Conservation (phyloP, 1,139 yeast species). For the Pichia norvegensis region DNA sequence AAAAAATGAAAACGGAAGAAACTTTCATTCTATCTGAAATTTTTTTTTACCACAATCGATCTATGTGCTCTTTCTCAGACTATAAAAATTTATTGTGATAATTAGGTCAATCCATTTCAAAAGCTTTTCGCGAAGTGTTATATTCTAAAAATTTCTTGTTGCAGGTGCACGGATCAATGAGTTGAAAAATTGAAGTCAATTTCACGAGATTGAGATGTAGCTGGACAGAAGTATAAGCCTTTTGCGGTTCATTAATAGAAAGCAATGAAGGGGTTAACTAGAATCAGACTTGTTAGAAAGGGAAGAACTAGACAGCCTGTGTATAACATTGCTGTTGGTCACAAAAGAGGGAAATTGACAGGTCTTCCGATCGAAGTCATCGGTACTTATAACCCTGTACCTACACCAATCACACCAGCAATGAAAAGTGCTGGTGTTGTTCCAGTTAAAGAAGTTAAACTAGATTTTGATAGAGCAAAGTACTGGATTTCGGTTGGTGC, state of each 20-base stretch:
- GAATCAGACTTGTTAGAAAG: slow-evolving; percentile 85
- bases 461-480: slow-evolving; percentile 86
- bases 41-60: not conserved
- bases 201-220: too few species aligned
- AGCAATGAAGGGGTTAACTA: slow-evolving; percentile 40
- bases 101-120: too few species aligned
- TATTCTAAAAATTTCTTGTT: not conserved
- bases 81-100: too few species aligned
- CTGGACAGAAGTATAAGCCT: not conserved
- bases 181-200: not conserved
- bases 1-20: not conserved
- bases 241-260: not conserved
- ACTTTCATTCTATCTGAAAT: not conserved
- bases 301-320: slow-evolving; percentile 85
- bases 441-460: slow-evolving; percentile 69
- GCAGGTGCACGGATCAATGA: not conserved
- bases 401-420: slow-evolving; percentile 59
- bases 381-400: slow-evolving; percentile 87
- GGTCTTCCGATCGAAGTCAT: slow-evolving; percentile 87
- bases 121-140: too few species aligned
- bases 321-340: slow-evolving; percentile 86
- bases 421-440: slow-evolving; percentile 44
- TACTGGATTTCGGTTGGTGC: slow-evolving; percentile 99
- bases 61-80: too few species aligned
- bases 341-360: slow-evolving; percentile 65